Evolutionary conservation across 345 rosid genomes (phyloP).

Genomic region (Geranium rotundifolium): DNA sequence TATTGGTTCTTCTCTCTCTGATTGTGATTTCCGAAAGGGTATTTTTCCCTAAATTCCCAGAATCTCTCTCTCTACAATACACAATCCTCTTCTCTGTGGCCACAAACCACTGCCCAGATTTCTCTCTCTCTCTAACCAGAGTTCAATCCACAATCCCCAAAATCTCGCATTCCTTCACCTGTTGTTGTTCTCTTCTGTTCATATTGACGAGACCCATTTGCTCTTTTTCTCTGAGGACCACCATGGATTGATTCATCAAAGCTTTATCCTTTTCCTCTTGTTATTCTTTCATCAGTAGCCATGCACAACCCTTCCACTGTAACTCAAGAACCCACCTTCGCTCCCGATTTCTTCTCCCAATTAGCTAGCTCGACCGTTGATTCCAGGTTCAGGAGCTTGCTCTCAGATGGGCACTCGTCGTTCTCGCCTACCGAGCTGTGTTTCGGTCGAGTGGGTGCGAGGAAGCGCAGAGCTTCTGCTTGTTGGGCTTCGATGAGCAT

Average conservation of each 20-base stretch:
- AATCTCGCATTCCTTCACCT: not conserved
- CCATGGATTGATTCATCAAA: slow-evolving; percentile 18
- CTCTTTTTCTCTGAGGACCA: slow-evolving; percentile 9
- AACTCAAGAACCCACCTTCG: slow-evolving; percentile 44
- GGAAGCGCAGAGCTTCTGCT: slow-evolving; percentile 21
- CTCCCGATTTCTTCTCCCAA: slow-evolving; percentile 39
- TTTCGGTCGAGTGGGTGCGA: slow-evolving; percentile 28
- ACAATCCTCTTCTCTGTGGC: not conserved
- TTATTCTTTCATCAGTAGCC: slow-evolving; percentile 2
- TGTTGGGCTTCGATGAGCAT: slow-evolving; percentile 39
- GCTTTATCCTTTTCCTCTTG: not conserved
- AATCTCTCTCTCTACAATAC: too few species aligned
- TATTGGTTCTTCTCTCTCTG: too few species aligned
- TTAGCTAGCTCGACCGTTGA: slow-evolving; percentile 37
- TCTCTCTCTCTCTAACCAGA: not conserved
- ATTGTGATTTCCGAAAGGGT: too few species aligned
- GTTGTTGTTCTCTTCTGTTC: not conserved
- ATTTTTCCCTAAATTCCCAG: too few species aligned
- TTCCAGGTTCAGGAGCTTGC: slow-evolving; percentile 21
- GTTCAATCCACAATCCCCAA: not conserved
- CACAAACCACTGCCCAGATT: not conserved
- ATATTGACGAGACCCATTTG: slow-evolving; percentile 4
- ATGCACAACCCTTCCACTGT: slow-evolving; percentile 65
- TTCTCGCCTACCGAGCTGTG: slow-evolving; percentile 40
- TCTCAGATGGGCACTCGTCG: slow-evolving; percentile 38